Base-by-base conservation (phyloP, 2,329 filamentous ascomycete genomes). In the Ceratocystis lukuohia region DNA sequence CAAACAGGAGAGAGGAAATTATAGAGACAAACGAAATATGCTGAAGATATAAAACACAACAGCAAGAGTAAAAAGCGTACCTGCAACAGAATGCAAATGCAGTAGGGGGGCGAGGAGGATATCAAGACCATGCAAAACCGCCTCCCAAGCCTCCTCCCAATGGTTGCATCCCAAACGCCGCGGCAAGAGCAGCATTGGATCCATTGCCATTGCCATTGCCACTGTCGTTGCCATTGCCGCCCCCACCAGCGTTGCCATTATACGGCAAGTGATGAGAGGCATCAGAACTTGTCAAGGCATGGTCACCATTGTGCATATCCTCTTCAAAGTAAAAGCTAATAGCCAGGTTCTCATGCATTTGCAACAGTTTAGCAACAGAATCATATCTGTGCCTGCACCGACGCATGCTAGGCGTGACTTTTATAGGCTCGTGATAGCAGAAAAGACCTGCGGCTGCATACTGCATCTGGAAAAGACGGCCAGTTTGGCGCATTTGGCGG, bases 371-470 rank as follows among this genome's bases (percentile, higher is more conserved):
- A 7, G 75, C 71, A 2, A 74, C 73, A 2, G 73, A 71, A 15
- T 77, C 75, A 69, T 79, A 79, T 63, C 75, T 73, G 61, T 77
- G 74, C 28, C 74, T 73, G 66, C 77, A 79, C 66, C 77, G 74
- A 69, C 76, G 78, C 15, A 75, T 76, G 75, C 74, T 77, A 1
- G 77, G 77, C n/a, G 76, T 74, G 5, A 77, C 74, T 70, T 77
- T 78, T 69, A 79, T 72, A 0, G 75, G 74, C 66, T 77, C 77
- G 66, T 79, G 77, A 65, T 77, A 78, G 69, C 77, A 79, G 68
- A 74, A 78, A 2, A 73, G 71, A 63, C 77, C 76, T 3, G 75
- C 72, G 30, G 75, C 74, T 4, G 75, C 70, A 64, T 76, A 75
- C 20, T 75, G 74, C 41, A 77, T 72, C 2, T 73, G 71, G 62